Base-by-base conservation (phyloP, 2,329 filamentous ascomycete genomes). In the Cytospora schulzeri region DNA sequence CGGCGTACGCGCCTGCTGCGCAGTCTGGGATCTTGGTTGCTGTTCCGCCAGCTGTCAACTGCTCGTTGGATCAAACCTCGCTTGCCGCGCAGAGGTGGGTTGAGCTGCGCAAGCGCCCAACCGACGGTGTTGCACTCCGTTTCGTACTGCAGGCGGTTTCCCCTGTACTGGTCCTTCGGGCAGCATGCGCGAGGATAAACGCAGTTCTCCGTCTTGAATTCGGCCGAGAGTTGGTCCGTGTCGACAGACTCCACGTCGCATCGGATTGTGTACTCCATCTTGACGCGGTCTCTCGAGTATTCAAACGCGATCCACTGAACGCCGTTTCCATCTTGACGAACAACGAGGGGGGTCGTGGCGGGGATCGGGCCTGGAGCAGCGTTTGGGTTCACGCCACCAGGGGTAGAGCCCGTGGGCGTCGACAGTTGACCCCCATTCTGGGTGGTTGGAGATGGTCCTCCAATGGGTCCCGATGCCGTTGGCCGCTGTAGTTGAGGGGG, bases 281-380 rank as follows among this genome's bases (percentile, higher is more conserved):
- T 99, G 70, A 98, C 93, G 54, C 94, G 86, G 74, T 99, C 94
- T 66, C 94, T 88, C 14, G 94, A 98, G 76, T 99, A 99, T 76
- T 99, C 95, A 68, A 98, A 99, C 0, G 93, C 93, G 73, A 98
- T 98, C 95, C 95, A 98, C 77, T 98, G 95, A 8, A 98, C 94
- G 11, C 95, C 95, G 70, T 97, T 98, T 73, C 92, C 91, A 72
- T 98, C 95, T 77, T 98, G 94, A 69, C 93, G 84, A 28, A 98
- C 94, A 11, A 98, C 93, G 11, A 97, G 82, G 0, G 95, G 95
- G 0, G 95, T 98, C 3, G 95, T 99, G 0, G 95, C 95, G 15
- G 95, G 95, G 71, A 99, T 99, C 0, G 95, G 95, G 2, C 95
- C 95, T 8, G 95, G 95, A 1, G 95, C 95, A 41, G 94, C 93